Percentiles rank a stretch among this genome's conserved stretches.
phyloP scores from a whole-genome alignment of 2,329 filamentous ascomycete genomes.

The Epicoccum sorghinum region DNA sequence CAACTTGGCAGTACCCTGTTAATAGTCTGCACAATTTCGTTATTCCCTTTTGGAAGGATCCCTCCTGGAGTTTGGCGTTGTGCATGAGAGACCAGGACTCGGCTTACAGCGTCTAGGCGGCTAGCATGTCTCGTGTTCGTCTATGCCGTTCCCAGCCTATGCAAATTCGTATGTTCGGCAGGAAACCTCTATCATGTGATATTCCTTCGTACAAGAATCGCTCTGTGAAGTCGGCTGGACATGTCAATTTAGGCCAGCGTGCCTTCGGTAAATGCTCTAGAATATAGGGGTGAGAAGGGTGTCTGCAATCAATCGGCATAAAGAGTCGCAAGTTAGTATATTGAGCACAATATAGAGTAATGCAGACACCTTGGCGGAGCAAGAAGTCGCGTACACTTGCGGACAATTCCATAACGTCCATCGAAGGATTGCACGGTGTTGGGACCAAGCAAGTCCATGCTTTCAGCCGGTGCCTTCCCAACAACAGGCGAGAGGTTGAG shows the following conservation, averaged over 20 bases:
- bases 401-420: no score
- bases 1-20: neutral
- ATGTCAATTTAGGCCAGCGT: no score
- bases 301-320: no score
- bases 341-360: no score
- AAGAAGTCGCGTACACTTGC: no score
- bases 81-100: conserved; percentile 1
- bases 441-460: neutral
- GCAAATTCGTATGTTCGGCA: neutral
- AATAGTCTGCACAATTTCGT: neutral
- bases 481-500: neutral
- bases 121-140: neutral
- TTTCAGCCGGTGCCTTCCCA: conserved; percentile 2
- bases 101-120: conserved; percentile 8
- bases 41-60: neutral
- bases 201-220: neutral
- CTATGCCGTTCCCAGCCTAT: neutral
- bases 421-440: neutral
- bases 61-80: neutral
- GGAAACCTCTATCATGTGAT: neutral
- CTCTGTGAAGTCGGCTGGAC: neutral
- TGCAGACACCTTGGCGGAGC: neutral
- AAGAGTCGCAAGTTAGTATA: no score
- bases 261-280: no score
- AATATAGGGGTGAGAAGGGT: no score